Conservation (phyloP, 1,284 basidiomycete genomes). For the Wallemia ichthyophaga region DNA sequence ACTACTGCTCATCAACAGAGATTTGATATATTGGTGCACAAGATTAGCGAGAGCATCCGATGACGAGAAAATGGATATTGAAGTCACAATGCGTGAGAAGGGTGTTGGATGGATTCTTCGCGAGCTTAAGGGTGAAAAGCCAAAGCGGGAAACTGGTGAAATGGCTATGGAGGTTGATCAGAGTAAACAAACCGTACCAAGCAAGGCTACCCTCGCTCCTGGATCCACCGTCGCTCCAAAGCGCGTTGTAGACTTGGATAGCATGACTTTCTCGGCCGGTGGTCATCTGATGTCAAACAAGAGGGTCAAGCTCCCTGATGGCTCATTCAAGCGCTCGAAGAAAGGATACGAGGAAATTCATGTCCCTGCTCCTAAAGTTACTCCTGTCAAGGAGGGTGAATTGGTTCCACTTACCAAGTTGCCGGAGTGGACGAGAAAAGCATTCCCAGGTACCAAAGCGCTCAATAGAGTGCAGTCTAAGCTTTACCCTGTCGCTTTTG, state of each 20-base stretch:
- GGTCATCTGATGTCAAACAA: constrained; percentile 95
- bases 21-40: constrained; percentile 93
- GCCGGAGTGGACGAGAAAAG: constrained; percentile 61
- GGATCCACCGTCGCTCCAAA: constrained; percentile 59
- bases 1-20: constrained; percentile 77
- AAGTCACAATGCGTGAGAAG: constrained; percentile 95
- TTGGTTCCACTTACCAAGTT: constrained; percentile 42
- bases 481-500: constrained; percentile 73
- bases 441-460: constrained; percentile 41
- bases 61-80: constrained; percentile 70
- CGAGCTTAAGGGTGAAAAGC: constrained; percentile 48
- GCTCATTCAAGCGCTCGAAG: constrained; percentile 82
- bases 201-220: constrained; percentile 62
- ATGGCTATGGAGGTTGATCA: constrained; percentile 45
- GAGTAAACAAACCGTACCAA: constrained; percentile 28
- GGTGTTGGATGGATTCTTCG: constrained; percentile 84
- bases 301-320: constrained; percentile 87
- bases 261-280: constrained; percentile 83
- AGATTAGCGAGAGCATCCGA: constrained; percentile 70
- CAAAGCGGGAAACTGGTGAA: constrained; percentile 16
- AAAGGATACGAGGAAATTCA: constrained; percentile 98
- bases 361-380: constrained; percentile 71
- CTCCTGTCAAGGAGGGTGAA: constrained; percentile 30
- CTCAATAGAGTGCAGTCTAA: constrained; percentile 87
- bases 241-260: constrained; percentile 60